A percentile compares a stretch with the other conserved stretches of the same genome.
These are phyloP conservation scores for Acaromyces ingoldii DNA, from an alignment of 1,284 basidiomycete species.

Conservation along the genomic window DNA sequence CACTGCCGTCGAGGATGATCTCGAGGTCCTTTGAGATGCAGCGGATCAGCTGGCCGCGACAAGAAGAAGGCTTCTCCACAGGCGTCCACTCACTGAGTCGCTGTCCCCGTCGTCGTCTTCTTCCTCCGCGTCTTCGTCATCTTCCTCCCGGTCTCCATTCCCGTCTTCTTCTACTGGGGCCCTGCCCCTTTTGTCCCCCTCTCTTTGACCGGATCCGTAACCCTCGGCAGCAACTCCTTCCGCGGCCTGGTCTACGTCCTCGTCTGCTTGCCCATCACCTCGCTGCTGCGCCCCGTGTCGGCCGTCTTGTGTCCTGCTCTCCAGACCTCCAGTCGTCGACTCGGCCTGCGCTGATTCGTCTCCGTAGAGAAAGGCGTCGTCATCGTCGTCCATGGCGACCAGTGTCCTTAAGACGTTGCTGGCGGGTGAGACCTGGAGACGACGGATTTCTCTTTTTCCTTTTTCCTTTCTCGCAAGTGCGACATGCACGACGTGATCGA, in stretches of 20 bases:
- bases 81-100: constrained; percentile 50
- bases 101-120: constrained; percentile 51
- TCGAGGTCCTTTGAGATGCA: constrained; percentile 40
- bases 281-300: too few species aligned
- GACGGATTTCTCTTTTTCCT: too few species aligned
- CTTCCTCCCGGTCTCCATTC: constrained; percentile 54
- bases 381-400: constrained; percentile 24
- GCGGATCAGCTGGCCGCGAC: neutral
- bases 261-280: neutral
- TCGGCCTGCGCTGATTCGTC: constrained; percentile 4
- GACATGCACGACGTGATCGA: too few species aligned
- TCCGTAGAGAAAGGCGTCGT: constrained; percentile 37
- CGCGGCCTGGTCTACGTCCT: neutral
- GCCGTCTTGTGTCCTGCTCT: too few species aligned
- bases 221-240: neutral
- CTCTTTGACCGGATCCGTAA: constrained; percentile 21
- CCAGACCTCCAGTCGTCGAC: too few species aligned
- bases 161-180: constrained; percentile 54
- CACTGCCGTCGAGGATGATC: constrained; percentile 48
- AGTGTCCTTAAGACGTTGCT: too few species aligned
- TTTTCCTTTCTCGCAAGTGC: too few species aligned
- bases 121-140: constrained; percentile 29
- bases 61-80: neutral
- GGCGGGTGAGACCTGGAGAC: too few species aligned
- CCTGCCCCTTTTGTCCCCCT: constrained; percentile 49